Base-by-base conservation (phyloP, 208 protist species). In the Spongospora subterranea region DNA sequence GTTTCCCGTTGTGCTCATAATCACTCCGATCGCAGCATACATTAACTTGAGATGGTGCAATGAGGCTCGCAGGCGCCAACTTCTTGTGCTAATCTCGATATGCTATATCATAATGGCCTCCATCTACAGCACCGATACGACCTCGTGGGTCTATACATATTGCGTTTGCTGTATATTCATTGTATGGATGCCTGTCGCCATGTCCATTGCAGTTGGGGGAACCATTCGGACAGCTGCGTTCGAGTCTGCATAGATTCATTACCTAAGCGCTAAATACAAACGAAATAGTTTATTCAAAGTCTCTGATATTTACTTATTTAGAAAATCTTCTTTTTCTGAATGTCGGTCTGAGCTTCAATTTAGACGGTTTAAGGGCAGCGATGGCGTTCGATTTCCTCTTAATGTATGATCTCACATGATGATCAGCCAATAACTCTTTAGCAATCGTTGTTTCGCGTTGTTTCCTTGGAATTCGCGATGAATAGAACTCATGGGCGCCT, bases 401-500 rank as follows among this genome's bases (percentile, higher is more conserved):
- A 6, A 89, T 89, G 29, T 71, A 89, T 13, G 32, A 39, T 20
- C 88, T 6, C 17, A 71, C 32, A 29, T 89, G 1, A n/a, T 38
- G 17, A n/a, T 89, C 88, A 20, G 88, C 88, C 17, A 89, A 29
- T 13, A 89, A n/a, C 39, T 89, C 88, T 6, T n/a, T 1, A 76
- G 88, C 88, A 6, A 60, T 6, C 13, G 88, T 65, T 39, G 88
- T 76, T 6, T 89, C 13, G 17, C 88, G 88, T 20, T 76, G 17
- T 20, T 65, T 60, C 17, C 32, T 38, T 76, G 88, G 17, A 1
- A 89, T 65, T 20, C 88, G 46, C 6, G 88, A 32, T 20, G 88
- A 89, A 32, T 89, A 89, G 54, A 89, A 89, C 13, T 89, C 88
- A 17, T 60, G 46, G 6, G 88, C 13, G 17, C 17, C 88, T 71